Percentiles rank a stretch among this genome's conserved stretches.
Evolutionary conservation across 2,329 filamentous ascomycete species (phyloP).

Genomic region (Harringtonia lauricola): DNA sequence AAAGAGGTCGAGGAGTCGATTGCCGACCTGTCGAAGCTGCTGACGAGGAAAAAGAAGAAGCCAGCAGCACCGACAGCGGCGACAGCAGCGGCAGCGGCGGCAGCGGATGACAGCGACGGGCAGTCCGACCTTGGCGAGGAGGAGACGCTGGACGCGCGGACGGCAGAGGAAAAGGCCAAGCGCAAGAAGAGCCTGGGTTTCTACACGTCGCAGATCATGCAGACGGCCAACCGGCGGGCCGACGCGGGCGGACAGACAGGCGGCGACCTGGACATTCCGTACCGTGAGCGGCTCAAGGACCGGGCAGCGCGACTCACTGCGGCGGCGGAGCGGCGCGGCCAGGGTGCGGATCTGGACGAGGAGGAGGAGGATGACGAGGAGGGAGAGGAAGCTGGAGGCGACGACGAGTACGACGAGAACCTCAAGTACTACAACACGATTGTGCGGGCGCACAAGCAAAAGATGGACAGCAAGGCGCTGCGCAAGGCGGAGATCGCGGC

Average conservation of each 20-base stretch:
- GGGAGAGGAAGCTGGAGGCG: slow-evolving; percentile 51
- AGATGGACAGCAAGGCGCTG: slow-evolving; percentile 61
- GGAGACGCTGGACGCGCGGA: slow-evolving; percentile 61
- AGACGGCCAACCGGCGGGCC: slow-evolving; percentile 81
- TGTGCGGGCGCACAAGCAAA: slow-evolving; percentile 29
- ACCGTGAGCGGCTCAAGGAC: slow-evolving; percentile 80
- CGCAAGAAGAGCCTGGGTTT: slow-evolving; percentile 91
- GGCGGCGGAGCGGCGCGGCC: slow-evolving; percentile 78
- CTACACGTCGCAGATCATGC: slow-evolving; percentile 95
- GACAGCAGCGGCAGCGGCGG: slow-evolving; percentile 23
- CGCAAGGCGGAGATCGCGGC: slow-evolving; percentile 46
- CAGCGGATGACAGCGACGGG: slow-evolving; percentile 30
- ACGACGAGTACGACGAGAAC: slow-evolving; percentile 76
- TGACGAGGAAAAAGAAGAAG: slow-evolving; percentile 34
- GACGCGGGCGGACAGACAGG: slow-evolving; percentile 62
- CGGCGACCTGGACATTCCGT: slow-evolving; percentile 73
- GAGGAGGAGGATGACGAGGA: slow-evolving; percentile 59
- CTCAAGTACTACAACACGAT: slow-evolving; percentile 27
- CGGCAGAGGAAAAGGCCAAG: slow-evolving; percentile 76
- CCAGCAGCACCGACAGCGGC: slow-evolving; percentile 8
- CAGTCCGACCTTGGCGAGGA: slow-evolving; percentile 94
- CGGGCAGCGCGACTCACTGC: slow-evolving; percentile 75
- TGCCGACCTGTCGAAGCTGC: slow-evolving; percentile 57
- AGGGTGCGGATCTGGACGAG: slow-evolving; percentile 51
- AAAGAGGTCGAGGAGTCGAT: slow-evolving; percentile 59